These are phyloP conservation scores for Suillus americanus DNA, from an alignment of 768 basidiomycete species.

Conservation along the genomic window DNA sequence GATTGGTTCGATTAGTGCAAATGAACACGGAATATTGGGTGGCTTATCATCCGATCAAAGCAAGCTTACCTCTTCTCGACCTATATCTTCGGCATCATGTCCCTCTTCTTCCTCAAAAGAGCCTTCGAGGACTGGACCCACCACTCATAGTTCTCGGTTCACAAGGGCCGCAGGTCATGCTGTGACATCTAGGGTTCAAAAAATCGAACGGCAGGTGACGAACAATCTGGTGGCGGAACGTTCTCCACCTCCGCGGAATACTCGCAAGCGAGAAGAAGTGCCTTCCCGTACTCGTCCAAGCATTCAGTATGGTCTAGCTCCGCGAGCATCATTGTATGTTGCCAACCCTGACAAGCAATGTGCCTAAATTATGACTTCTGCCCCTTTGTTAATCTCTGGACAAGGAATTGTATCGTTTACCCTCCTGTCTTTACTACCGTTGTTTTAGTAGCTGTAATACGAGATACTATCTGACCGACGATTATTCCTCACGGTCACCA, in stretches of 20 bases:
- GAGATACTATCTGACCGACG: neutral
- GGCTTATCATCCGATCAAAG: slow-evolving; percentile 9
- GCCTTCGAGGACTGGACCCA: neutral
- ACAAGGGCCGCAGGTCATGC: slow-evolving; percentile 14
- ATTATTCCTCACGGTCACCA: neutral
- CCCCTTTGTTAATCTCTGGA: slow-evolving; percentile 18
- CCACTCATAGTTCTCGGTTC: neutral
- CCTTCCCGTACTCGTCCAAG: slow-evolving; percentile 37
- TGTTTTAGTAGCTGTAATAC: neutral
- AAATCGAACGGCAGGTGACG: slow-evolving; percentile 61
- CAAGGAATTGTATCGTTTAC: slow-evolving; percentile 1
- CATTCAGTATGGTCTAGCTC: slow-evolving; percentile 66
- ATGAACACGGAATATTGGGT: slow-evolving; percentile 17
- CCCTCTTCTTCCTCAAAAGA: slow-evolving; percentile 2
- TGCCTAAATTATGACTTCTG: slow-evolving; percentile 2
- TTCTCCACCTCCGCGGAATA: slow-evolving; percentile 36
- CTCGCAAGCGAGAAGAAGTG: slow-evolving; percentile 42
- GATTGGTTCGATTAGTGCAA: slow-evolving; percentile 24
- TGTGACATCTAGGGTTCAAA: slow-evolving; percentile 55
- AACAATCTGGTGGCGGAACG: slow-evolving; percentile 45
- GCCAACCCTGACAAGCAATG: slow-evolving; percentile 61
- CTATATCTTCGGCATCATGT: slow-evolving; percentile 9
- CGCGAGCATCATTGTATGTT: slow-evolving; percentile 63
- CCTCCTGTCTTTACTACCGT: neutral
- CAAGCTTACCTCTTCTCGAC: slow-evolving; percentile 15